A percentile compares a stretch with the other conserved stretches of the same genome.
These are phyloP conservation scores for Tremella yokohamensis DNA, from an alignment of 768 basidiomycete genomes.

Conservation along the genomic window DNA sequence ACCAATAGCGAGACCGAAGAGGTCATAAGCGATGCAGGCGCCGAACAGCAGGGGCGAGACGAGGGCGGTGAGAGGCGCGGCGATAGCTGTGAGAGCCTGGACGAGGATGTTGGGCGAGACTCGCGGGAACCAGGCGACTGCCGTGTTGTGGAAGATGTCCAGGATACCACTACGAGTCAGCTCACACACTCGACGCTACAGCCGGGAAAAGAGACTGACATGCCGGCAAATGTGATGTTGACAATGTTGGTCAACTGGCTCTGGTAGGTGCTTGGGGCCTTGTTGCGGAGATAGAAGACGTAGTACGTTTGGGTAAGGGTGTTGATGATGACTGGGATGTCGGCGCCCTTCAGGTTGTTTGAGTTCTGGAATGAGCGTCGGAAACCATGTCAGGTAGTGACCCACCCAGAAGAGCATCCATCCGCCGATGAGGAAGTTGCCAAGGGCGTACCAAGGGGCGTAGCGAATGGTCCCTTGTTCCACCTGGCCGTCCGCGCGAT, in stretches of 20 bases:
- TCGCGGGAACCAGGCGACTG: conserved; percentile 38
- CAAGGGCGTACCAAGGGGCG: conserved; percentile 42
- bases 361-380: conserved; percentile 21
- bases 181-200: neutral
- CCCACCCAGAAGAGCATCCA: conserved; percentile 49
- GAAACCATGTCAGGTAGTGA: conserved; percentile 3
- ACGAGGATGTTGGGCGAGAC: conserved; percentile 36
- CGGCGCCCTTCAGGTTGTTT: conserved; percentile 41
- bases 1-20: conserved; percentile 38
- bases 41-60: conserved; percentile 37
- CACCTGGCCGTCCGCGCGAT: conserved; percentile 29
- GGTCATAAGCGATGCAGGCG: conserved; percentile 37
- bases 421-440: conserved; percentile 37
- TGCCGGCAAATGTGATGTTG: conserved; percentile 45
- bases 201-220: neutral
- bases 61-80: conserved; percentile 35
- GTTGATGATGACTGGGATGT: conserved; percentile 45
- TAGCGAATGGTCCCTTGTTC: conserved; percentile 27
- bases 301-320: conserved; percentile 43
- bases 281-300: conserved; percentile 32
- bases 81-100: conserved; percentile 28
- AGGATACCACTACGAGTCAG: conserved; percentile 24
- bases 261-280: conserved; percentile 33
- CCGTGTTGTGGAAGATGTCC: conserved; percentile 44
- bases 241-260: conserved; percentile 41